Percentiles rank a stretch among this genome's conserved stretches.
These are phyloP conservation scores for Aspergillus coremiiformis DNA, from an alignment of 495 filamentous ascomycete genomes.

Conservation along the genomic window DNA sequence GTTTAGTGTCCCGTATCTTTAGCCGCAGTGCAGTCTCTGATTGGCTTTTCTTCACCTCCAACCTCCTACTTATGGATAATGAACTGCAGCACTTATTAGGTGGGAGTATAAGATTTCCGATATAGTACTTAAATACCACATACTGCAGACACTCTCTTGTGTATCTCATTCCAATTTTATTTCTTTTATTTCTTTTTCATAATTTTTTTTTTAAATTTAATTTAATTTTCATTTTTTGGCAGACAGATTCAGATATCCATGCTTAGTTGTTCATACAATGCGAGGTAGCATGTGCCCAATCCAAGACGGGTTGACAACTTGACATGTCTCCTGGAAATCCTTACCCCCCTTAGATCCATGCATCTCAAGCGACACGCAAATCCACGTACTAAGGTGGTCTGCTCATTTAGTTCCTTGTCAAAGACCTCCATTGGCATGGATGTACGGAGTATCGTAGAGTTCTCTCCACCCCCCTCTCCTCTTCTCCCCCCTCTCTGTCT, in stretches of 20 bases:
- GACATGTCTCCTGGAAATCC: not conserved
- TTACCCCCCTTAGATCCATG: not conserved
- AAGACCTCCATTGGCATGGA: no score
- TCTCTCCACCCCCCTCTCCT: no score
- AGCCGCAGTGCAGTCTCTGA: not conserved
- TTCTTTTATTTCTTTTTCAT: no score
- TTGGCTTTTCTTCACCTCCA: not conserved
- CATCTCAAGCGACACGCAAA: not conserved
- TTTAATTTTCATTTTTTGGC: not conserved
- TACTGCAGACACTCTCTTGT: not conserved
- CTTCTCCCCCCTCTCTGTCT: no score
- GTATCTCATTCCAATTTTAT: no score
- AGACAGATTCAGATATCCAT: not conserved
- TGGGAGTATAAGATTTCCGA: not conserved
- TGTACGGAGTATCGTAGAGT: no score
- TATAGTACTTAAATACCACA: not conserved
- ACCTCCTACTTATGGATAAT: not conserved
- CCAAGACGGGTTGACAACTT: not conserved
- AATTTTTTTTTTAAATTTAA: no score
- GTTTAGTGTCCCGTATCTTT: not conserved
- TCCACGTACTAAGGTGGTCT: not conserved
- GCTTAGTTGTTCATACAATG: not conserved
- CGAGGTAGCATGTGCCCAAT: not conserved
- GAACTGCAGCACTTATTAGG: not conserved
- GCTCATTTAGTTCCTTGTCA: no score